These are phyloP conservation scores for Helotiales sp. DNA, from an alignment of 2,329 filamentous ascomycete species.

Conservation along the genomic window DNA sequence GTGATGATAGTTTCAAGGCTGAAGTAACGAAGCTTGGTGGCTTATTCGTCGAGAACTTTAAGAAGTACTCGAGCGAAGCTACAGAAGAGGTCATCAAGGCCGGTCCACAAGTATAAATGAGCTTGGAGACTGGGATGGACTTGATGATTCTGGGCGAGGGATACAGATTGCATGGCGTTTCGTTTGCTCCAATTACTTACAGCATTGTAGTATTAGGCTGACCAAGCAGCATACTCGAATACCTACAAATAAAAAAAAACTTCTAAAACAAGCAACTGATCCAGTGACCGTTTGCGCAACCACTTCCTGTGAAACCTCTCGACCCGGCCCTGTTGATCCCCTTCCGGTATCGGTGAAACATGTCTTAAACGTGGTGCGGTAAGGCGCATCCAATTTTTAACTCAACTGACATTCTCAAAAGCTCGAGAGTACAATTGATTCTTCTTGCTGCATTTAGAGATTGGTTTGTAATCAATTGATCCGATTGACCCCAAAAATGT, in stretches of 20 bases:
- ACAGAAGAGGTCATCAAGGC: conserved; percentile 76
- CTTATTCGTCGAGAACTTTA: conserved; percentile 96
- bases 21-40: conserved; percentile 89
- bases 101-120: conserved; percentile 44
- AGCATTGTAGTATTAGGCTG: not conserved
- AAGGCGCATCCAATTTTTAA: not conserved
- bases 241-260: not conserved
- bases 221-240: not conserved
- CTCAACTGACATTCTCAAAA: not conserved
- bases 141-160: not conserved
- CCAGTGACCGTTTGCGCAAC: not conserved
- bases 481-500: not conserved
- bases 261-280: not conserved
- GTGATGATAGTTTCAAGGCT: conserved; percentile 75
- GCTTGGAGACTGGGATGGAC: not conserved
- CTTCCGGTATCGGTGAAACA: not conserved
- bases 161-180: conserved; percentile 28
- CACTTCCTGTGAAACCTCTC: not conserved
- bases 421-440: not conserved
- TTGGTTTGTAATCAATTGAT: not conserved
- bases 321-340: not conserved
- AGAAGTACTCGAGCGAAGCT: conserved; percentile 87
- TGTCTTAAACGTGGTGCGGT: not conserved
- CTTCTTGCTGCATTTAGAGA: not conserved
- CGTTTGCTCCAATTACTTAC: conserved; percentile 3